These are phyloP conservation scores for Globisporangium perplexum DNA, from an alignment of 352 stramenopile species.

Conservation along the genomic window DNA sequence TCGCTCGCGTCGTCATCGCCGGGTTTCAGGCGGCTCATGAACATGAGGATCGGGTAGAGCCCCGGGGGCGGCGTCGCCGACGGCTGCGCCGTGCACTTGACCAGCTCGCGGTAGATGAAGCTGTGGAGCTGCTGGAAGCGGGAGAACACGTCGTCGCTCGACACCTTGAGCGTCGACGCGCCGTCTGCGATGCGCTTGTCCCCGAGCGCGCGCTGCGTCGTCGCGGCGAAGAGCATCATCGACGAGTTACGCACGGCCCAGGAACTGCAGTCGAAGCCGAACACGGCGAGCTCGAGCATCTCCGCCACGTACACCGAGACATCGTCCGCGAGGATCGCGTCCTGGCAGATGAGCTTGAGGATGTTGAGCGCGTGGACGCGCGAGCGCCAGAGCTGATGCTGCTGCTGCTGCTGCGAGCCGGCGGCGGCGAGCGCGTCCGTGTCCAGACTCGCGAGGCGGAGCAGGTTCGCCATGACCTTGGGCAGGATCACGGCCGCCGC, in stretches of 20 bases:
- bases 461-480: conserved; percentile 60
- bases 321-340: conserved; percentile 83
- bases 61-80: conserved; percentile 32
- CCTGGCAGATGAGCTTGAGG: conserved; percentile 86
- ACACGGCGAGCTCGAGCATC: conserved; percentile 81
- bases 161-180: conserved; percentile 49
- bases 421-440: conserved; percentile 38
- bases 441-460: conserved; percentile 57
- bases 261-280: conserved; percentile 76
- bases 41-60: conserved; percentile 73
- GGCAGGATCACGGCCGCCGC: conserved; percentile 70
- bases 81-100: conserved; percentile 19
- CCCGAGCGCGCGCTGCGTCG: conserved; percentile 70
- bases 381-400: conserved; percentile 64
- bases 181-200: conserved; percentile 83
- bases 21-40: conserved; percentile 69
- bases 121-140: conserved; percentile 63
- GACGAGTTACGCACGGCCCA: conserved; percentile 89
- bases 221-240: conserved; percentile 90
- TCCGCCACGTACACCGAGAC: conserved; percentile 74
- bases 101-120: conserved; percentile 58
- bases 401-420: conserved; percentile 18
- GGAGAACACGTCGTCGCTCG: conserved; percentile 70
- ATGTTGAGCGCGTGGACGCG: conserved; percentile 88
- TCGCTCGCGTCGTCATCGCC: conserved; percentile 44